These are phyloP conservation scores for Betula pendula DNA, from an alignment of 306 rosid genomes.

Conservation along the genomic window DNA sequence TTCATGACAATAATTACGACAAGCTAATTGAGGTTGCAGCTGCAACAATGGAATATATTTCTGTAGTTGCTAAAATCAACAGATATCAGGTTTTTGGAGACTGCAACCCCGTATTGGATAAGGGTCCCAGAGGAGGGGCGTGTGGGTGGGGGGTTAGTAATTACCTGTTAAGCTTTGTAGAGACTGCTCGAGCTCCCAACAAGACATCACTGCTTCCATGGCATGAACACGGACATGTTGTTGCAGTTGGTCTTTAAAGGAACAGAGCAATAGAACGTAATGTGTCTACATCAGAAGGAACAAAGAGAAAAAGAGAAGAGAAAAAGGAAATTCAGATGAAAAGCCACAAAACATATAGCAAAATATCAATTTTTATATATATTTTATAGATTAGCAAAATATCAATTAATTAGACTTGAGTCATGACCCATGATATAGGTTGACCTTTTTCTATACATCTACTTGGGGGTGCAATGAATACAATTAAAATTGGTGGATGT, in stretches of 20 bases:
- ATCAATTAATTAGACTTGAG: not conserved
- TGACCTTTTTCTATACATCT: not conserved
- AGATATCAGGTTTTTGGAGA: not conserved
- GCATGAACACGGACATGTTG: conserved; percentile 91
- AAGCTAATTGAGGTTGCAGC: not conserved
- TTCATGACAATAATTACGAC: not conserved
- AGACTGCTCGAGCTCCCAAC: conserved; percentile 91
- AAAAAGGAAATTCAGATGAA: not conserved
- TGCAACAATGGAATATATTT: too few species aligned
- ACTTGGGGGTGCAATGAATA: not conserved
- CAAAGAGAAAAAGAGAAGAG: not conserved
- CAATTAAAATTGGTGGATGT: not conserved
- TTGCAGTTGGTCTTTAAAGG: conserved; percentile 83
- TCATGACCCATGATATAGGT: not conserved
- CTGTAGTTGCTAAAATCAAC: too few species aligned
- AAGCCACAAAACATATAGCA: not conserved
- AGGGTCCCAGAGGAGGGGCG: not conserved
- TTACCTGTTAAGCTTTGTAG: conserved; percentile 86
- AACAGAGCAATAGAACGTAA: conserved; percentile 70
- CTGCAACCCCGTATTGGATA: not conserved
- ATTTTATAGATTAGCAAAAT: not conserved
- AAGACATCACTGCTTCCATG: conserved; percentile 94
- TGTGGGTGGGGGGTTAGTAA: not conserved
- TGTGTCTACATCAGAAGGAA: conserved; percentile 51
- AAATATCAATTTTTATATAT: not conserved